Base-by-base conservation (phyloP, 345 rosid genomes). In the Bruguiera sexangula region DNA sequence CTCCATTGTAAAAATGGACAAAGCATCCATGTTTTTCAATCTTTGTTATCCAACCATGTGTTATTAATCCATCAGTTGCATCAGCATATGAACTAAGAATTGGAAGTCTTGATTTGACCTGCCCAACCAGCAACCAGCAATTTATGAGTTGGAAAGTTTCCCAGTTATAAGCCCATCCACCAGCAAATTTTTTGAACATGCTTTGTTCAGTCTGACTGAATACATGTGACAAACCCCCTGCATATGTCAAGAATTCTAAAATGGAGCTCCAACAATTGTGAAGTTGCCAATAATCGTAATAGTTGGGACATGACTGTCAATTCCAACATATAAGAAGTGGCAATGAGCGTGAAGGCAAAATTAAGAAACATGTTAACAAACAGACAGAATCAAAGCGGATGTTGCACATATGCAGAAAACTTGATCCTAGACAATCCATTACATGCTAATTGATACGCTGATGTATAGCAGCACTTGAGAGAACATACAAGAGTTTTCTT, bases 31-130 rank as follows among this genome's bases (percentile, higher is more conserved):
- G 90, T 62, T 89, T 86, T 81, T 92, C 99, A 73, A 87, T 92
- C 85, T 89, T 95, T 52, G 93, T 85, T 77, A 95, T 89, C 99
- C 99, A 95, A 67, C 99, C 99, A 84, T 92, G 99, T 7, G 92
- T 86, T 74, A 87, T 76, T 29, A 92, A 72, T 39, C 97, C 97
- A 64, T 85, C 88, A 48, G 83, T 80, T 73, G 92, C 99, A 81
- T 95, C 97, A 71, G 89, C 78, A 71, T 89, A 95, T 53, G 96
- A 89, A 74, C 92, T 84, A 76, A 95, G 73, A 78, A 95, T 88
- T 59, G 85, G 77, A 74, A 82, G 99, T 76, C 88, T 89, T 13
- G 99, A 95, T 75, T 92, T 92, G 60, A 95, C 93, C 99, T 95
- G 88, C 69, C 76, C 81, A 76, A 83, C 22, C 20, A 67, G 27